Evolutionary conservation across 2,329 filamentous ascomycete genomes (phyloP).

Genomic region (Stagonosporopsis vannaccii): DNA sequence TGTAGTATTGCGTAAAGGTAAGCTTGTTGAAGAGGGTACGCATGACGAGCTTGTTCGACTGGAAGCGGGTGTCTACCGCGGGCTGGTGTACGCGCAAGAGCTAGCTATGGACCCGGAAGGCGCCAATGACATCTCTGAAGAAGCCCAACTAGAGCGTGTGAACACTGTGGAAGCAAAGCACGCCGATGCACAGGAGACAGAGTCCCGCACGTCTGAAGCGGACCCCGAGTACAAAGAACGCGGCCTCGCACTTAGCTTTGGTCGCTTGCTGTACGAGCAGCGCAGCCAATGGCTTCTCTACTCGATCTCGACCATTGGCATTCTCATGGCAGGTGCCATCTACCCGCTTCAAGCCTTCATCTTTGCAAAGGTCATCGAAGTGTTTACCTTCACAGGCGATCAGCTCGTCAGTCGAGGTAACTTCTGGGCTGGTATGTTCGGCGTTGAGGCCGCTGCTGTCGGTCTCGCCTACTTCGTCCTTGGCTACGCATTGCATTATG

Average conservation of each 20-base stretch:
- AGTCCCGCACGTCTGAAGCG: conserved; percentile 12
- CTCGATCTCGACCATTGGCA: conserved; percentile 35
- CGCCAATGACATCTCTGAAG: conserved; percentile 8
- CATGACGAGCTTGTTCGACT: conserved; percentile 73
- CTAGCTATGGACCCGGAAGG: conserved; percentile 39
- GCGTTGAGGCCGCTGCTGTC: conserved; percentile 62
- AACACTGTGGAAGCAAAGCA: conserved; percentile 25
- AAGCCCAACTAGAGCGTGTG: conserved; percentile 11
- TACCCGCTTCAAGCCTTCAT: conserved; percentile 51
- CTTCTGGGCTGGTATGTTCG: conserved; percentile 73
- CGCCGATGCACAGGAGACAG: conserved; percentile 26
- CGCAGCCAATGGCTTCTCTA: conserved; percentile 46
- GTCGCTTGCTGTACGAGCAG: conserved; percentile 45
- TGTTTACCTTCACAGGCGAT: conserved; percentile 45
- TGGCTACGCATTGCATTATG: conserved; percentile 43
- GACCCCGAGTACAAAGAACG: conserved; percentile 41
- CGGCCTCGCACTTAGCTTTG: conserved; percentile 43
- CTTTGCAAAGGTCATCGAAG: conserved; percentile 47
- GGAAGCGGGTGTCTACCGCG: conserved; percentile 69
- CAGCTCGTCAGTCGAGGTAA: conserved; percentile 50
- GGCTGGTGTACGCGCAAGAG: conserved; percentile 64
- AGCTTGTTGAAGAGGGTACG: conserved; percentile 75
- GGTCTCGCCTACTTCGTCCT: conserved; percentile 63
- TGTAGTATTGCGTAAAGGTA: conserved; percentile 75
- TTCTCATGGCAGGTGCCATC: conserved; percentile 45